Evolutionary conservation across 1,139 yeast genomes (phyloP), one percentile per base, ranked within the genome.

Genomic region (Lodderomyces metapsilosis): DNA sequence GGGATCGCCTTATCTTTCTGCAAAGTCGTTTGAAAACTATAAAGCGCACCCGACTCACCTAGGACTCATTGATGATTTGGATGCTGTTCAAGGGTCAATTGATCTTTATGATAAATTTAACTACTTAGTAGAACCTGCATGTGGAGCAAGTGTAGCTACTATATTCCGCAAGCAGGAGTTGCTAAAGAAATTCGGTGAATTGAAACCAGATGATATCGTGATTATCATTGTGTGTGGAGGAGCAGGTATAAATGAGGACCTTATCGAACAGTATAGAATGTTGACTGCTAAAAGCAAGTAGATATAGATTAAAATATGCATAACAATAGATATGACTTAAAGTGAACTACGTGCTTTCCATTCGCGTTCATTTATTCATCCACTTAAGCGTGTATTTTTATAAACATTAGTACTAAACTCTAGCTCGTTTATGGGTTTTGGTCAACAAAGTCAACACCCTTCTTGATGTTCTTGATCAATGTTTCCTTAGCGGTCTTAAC

Each of bases 391-490:
- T 28, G 18, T 8, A 15, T 6, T 28, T 15, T 15, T 28, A 28
- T 28, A 28, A 13, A 28, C 32, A 28, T 13, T 15, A 10, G n/a
- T 15, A 28, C 18, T 7, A 28, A 4, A 28, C 4, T 36, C 38
- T 56, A 13, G 37, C 12, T 20, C 11, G 10, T 15, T 34, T 69
- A 71, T 62, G 77, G 77, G 73, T 71, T 72, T 62, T 71, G 76
- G 57, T 66, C 59, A 53, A 76, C 76, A 52, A 80, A 80, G 42
- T 67, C 74, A 50, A 70, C 76, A 66, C 85, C 85, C 69, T 80
- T 80, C 50, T 67, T 59, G 62, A 80, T 80, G 69, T 78, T 80
- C 51, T 67, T 65, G 51, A 70, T 62, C 61, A 80, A 71, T 50
- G 83, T 80, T 47, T 72, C 80, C 63, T 76, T 68, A 52, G 82